Conservation (phyloP, 1,284 basidiomycete species). For the Pterula multifida region DNA sequence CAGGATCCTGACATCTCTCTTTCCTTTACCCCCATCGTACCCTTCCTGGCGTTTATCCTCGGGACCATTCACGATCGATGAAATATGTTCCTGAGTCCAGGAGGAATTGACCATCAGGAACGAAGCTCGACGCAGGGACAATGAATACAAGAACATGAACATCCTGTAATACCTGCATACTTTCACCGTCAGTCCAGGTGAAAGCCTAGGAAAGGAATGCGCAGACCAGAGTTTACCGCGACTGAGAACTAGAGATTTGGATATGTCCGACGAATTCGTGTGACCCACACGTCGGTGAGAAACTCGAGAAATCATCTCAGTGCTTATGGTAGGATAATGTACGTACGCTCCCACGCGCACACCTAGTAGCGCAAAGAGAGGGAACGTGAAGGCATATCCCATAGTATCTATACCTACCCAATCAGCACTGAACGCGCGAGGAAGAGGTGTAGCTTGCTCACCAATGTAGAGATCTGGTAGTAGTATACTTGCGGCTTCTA, state of each 20-base stretch:
- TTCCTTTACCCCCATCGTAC: neutral
- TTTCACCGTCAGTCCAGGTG: neutral
- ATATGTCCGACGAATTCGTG: conserved; percentile 56
- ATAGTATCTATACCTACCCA: conserved; percentile 66
- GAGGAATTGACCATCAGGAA: conserved; percentile 91
- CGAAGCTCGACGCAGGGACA: conserved; percentile 62
- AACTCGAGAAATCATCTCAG: conserved; percentile 86
- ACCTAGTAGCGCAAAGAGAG: conserved; percentile 54
- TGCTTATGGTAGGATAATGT: conserved; percentile 95
- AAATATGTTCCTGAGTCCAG: conserved; percentile 87
- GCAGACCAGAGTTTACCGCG: conserved; percentile 59
- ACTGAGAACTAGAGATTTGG: conserved; percentile 49
- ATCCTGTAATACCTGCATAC: conserved; percentile 73
- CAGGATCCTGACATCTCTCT: conserved; percentile 37
- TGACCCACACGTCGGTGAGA: conserved; percentile 44
- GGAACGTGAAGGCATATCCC: conserved; percentile 95
- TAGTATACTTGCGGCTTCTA: conserved; percentile 66
- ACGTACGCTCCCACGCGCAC: conserved; percentile 84
- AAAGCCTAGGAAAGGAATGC: conserved; percentile 5
- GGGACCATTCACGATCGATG: conserved; percentile 41
- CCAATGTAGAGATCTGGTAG: conserved; percentile 89
- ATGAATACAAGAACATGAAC: conserved; percentile 77
- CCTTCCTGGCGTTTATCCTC: conserved; percentile 12
- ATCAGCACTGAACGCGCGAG: conserved; percentile 5
- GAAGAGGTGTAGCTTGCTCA: conserved; percentile 19